phyloP scores from a whole-genome alignment of 2,329 filamentous ascomycete genomes.

The Ceratocystis alfenasii region DNA sequence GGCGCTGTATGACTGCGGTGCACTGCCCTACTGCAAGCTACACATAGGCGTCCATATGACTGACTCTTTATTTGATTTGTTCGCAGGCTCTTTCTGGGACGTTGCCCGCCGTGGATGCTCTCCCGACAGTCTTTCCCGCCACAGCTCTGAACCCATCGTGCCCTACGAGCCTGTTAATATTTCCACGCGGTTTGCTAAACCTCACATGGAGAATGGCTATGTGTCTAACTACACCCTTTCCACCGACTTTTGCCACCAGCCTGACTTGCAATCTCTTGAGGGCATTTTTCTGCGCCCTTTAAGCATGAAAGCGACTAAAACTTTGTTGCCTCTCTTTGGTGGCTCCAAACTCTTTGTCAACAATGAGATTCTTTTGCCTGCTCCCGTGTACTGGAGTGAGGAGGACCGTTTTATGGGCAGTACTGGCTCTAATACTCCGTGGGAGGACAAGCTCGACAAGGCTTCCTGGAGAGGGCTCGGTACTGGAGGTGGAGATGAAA shows the following conservation, averaged over 20 bases:
- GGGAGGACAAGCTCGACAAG: slow-evolving; percentile 43
- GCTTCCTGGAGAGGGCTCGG: slow-evolving; percentile 57
- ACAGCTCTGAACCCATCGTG: slow-evolving; percentile 33
- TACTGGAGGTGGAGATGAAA: slow-evolving; percentile 48
- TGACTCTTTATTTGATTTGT: neutral
- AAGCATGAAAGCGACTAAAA: slow-evolving; percentile 43
- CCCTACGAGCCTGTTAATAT: slow-evolving; percentile 37
- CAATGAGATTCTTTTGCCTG: slow-evolving; percentile 58
- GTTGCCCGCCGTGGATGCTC: slow-evolving; percentile 49
- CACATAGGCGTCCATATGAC: neutral
- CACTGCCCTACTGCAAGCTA: neutral
- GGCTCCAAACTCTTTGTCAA: slow-evolving; percentile 58
- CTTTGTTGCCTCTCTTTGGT: slow-evolving; percentile 53
- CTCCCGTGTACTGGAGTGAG: slow-evolving; percentile 56
- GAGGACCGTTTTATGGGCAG: slow-evolving; percentile 51
- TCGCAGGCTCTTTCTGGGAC: slow-evolving; percentile 42
- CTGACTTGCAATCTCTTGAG: slow-evolving; percentile 49
- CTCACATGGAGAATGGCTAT: slow-evolving; percentile 45
- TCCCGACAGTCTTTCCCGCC: slow-evolving; percentile 49
- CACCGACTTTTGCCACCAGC: slow-evolving; percentile 53
- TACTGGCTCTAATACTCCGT: slow-evolving; percentile 40
- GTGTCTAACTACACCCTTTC: slow-evolving; percentile 51
- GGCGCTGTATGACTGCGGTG: neutral
- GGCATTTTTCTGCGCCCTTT: slow-evolving; percentile 53
- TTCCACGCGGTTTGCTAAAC: slow-evolving; percentile 35